These are phyloP conservation scores for Scheffersomyces cryptocercus DNA, from an alignment of 1,139 yeast species.

Conservation along the genomic window DNA sequence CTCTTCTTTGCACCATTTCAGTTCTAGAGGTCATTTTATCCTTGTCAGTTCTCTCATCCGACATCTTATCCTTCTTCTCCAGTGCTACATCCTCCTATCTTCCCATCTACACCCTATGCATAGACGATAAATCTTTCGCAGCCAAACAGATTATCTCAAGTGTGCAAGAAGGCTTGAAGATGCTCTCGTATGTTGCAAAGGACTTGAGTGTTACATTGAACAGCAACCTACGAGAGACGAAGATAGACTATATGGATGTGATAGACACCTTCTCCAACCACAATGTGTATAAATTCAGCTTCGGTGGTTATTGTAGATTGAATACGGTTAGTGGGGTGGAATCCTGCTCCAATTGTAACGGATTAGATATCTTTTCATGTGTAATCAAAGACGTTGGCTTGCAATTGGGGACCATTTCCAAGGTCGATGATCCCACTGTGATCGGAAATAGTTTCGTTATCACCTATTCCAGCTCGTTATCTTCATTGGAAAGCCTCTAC, in stretches of 20 bases:
- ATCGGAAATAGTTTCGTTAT: slow-evolving; percentile 17
- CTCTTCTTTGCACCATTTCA: too few relatives aligned
- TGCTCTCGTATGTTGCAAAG: slow-evolving; percentile 56
- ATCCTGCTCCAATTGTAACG: slow-evolving; percentile 39
- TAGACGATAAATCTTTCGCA: not conserved
- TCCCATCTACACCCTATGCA: not conserved
- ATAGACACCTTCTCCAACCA: slow-evolving; percentile 49
- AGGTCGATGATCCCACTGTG: slow-evolving; percentile 32
- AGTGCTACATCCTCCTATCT: too few relatives aligned
- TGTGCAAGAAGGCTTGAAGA: slow-evolving; percentile 50
- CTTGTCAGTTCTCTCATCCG: too few relatives aligned
- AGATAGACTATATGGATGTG: slow-evolving; percentile 23
- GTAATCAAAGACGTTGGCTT: slow-evolving; percentile 52
- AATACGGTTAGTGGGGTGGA: slow-evolving; percentile 17
- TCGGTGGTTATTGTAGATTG: slow-evolving; percentile 51
- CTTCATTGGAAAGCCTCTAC: slow-evolving; percentile 1
- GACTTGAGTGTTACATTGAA: slow-evolving; percentile 42
- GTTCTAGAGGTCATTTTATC: too few relatives aligned
- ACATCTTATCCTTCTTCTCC: too few relatives aligned
- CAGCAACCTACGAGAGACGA: not conserved
- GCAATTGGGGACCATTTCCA: slow-evolving; percentile 45
- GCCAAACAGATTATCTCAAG: slow-evolving; percentile 18
- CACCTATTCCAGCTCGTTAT: slow-evolving; percentile 6
- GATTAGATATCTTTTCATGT: slow-evolving; percentile 48
- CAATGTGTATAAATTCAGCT: slow-evolving; percentile 44